phyloP scores from a whole-genome alignment of 768 basidiomycete genomes.

The Mycena alexandri region DNA sequence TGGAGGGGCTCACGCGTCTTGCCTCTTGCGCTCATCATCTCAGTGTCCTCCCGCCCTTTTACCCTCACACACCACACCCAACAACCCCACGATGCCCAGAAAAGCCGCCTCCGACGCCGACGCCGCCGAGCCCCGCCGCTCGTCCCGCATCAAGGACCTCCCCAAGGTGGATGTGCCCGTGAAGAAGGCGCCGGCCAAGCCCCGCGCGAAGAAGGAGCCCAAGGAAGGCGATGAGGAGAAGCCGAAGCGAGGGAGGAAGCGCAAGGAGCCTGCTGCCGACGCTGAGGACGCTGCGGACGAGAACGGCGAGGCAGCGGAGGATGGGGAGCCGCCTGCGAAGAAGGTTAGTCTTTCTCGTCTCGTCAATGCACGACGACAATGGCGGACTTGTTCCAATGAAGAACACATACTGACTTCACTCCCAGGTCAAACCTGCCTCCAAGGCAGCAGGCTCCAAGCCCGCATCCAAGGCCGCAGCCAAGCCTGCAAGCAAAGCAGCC shows the following conservation, averaged over 20 bases:
- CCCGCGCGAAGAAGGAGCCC: constrained; percentile 64
- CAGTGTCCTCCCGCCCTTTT: constrained; percentile 5
- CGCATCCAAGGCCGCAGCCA: constrained; percentile 55
- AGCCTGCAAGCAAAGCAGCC: constrained; percentile 48
- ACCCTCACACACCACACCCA: constrained; percentile 25
- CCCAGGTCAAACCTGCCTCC: constrained; percentile 55
- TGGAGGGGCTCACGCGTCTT: constrained; percentile 31
- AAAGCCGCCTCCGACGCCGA: constrained; percentile 68
- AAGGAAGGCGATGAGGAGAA: constrained; percentile 65
- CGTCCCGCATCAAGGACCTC: constrained; percentile 79
- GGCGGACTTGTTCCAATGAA: no score
- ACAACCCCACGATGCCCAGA: constrained; percentile 68
- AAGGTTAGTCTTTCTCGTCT: constrained; percentile 58
- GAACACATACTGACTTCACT: constrained; percentile 40
- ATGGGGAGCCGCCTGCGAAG: constrained; percentile 69
- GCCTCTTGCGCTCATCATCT: constrained; percentile 24
- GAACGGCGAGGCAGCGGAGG: constrained; percentile 43
- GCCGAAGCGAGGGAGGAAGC: constrained; percentile 62
- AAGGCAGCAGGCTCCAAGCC: constrained; percentile 52
- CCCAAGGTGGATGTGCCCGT: constrained; percentile 64
- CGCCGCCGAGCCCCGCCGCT: constrained; percentile 73
- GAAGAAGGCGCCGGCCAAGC: constrained; percentile 76
- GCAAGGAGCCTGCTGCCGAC: constrained; percentile 53
- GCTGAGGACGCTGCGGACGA: constrained; percentile 45
- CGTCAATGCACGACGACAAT: neutral